A percentile compares a stretch with the other conserved stretches of the same genome.
phyloP scores from a whole-genome alignment of 2,329 filamentous ascomycete genomes.

The Fusarium verticillioides region DNA sequence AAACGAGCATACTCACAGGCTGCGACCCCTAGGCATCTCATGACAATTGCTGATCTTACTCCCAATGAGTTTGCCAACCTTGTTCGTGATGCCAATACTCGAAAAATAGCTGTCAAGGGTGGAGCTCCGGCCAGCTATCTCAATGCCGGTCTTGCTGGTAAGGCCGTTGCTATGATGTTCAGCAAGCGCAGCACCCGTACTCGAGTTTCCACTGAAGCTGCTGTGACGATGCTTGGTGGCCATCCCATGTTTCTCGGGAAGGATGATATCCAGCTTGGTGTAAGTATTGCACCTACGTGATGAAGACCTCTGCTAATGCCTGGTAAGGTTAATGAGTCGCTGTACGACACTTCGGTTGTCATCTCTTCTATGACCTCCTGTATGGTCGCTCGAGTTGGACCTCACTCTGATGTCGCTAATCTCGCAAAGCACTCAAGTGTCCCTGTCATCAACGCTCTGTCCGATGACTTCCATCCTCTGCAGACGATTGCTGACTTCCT shows the following conservation, averaged over 20 bases:
- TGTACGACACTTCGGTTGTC: conserved; percentile 91
- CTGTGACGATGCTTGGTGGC: conserved; percentile 87
- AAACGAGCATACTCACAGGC: conserved; percentile 57
- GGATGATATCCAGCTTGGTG: conserved; percentile 95
- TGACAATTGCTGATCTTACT: conserved; percentile 89
- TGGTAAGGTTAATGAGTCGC: conserved; percentile 83
- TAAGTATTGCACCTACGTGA: conserved; percentile 48
- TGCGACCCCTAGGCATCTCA: conserved; percentile 78
- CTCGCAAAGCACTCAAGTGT: conserved; percentile 79
- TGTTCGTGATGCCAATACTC: conserved; percentile 81
- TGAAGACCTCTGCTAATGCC: neutral
- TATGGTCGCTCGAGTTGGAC: conserved; percentile 82
- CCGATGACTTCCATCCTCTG: conserved; percentile 90
- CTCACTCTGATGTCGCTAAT: conserved; percentile 78
- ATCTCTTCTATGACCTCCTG: conserved; percentile 93
- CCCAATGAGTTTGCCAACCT: conserved; percentile 82
- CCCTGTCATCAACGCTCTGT: conserved; percentile 88
- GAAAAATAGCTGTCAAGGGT: conserved; percentile 82
- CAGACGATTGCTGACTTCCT: conserved; percentile 95
- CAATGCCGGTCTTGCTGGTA: conserved; percentile 72
- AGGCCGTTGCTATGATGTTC: conserved; percentile 95
- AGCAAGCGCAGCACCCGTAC: conserved; percentile 95
- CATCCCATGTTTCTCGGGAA: conserved; percentile 97
- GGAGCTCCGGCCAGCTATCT: conserved; percentile 66
- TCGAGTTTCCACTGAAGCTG: conserved; percentile 91